Conservation (phyloP, 306 rosid genomes). For the Quercus engelmannii region DNA sequence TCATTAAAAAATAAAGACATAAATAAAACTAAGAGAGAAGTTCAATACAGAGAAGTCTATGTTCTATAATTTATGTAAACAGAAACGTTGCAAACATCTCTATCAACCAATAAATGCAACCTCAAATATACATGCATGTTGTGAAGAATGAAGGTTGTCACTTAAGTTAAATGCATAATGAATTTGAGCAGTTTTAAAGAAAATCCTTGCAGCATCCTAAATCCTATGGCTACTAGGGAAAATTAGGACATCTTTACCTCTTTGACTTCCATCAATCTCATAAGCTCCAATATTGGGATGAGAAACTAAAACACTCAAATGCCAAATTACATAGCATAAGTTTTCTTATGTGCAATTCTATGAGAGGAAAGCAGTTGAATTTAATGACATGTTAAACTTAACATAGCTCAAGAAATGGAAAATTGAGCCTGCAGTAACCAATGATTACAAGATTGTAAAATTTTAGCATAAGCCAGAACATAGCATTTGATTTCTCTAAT, state of each 20-base stretch:
- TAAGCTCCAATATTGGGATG: no score
- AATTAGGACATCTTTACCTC: neutral
- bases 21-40: neutral
- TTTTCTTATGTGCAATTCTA: no score
- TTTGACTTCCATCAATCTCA: no score
- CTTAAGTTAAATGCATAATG: neutral
- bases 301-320: no score
- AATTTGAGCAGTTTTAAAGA: neutral
- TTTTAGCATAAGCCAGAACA: neutral
- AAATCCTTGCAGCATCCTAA: neutral
- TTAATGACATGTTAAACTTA: no score
- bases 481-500: no score
- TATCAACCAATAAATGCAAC: neutral
- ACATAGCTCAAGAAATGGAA: no score
- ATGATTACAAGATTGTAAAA: neutral
- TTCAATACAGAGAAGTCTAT: neutral
- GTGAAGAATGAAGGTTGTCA: neutral
- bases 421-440: neutral
- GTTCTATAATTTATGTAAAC: neutral
- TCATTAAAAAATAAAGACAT: neutral
- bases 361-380: no score
- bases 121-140: no score
- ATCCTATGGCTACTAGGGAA: neutral
- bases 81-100: neutral
- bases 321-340: no score